A percentile compares a stretch with the other conserved stretches of the same genome.
These are phyloP conservation scores for Fimicolochytrium jonesii DNA, from an alignment of 192 early-diverging fungal species.

Conservation along the genomic window DNA sequence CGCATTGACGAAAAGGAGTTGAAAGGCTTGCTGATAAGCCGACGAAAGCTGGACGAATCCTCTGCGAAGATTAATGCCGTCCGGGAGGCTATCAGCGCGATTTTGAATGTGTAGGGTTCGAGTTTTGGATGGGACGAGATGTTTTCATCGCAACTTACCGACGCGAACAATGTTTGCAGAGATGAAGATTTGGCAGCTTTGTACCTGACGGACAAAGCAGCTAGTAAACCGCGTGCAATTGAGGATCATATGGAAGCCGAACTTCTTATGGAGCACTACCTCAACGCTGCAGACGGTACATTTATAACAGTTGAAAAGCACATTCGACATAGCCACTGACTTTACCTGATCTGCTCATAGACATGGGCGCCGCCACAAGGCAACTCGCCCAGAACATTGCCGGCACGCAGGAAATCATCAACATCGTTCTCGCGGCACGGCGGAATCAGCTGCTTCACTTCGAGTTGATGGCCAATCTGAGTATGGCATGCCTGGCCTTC, in stretches of 20 bases:
- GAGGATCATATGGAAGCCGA: conserved; percentile 86
- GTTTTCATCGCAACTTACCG: not conserved
- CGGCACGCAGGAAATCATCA: conserved; percentile 74
- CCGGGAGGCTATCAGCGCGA: conserved; percentile 72
- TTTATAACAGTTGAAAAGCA: too few relatives aligned
- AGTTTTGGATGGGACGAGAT: not conserved
- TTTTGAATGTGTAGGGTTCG: conserved; percentile 63
- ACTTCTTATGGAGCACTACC: conserved; percentile 84
- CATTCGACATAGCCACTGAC: not conserved
- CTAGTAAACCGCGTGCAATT: conserved; percentile 44
- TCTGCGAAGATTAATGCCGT: conserved; percentile 71
- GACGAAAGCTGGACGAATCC: conserved; percentile 76
- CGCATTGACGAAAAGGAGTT: conserved; percentile 69
- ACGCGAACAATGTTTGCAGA: conserved; percentile 13
- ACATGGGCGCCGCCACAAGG: conserved; percentile 8
- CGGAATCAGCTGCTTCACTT: conserved; percentile 81
- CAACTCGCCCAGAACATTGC: conserved; percentile 70
- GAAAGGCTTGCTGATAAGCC: conserved; percentile 70
- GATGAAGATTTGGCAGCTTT: conserved; percentile 88
- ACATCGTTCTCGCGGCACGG: conserved; percentile 77
- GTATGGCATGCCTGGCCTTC: conserved; percentile 70
- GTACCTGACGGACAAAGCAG: conserved; percentile 81
- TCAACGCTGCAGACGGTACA: conserved; percentile 77
- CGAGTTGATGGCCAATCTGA: conserved; percentile 41
- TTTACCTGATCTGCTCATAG: not conserved